phyloP scores from a whole-genome alignment of 2,329 filamentous ascomycete species.

The Calonectria montana region DNA sequence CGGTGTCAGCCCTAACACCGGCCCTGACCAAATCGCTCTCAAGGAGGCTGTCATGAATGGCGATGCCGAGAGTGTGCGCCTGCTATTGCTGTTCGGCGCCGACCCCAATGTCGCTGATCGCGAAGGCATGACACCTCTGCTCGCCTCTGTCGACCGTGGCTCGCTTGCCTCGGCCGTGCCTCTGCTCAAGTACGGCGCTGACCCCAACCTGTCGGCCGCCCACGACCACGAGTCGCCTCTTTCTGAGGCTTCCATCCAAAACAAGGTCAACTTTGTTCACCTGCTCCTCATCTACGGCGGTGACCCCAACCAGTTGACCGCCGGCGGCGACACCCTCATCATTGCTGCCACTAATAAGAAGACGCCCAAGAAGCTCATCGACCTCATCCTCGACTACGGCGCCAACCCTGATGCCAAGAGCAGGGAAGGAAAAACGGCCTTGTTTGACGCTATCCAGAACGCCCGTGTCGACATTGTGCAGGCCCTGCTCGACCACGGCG shows the following conservation, averaged over 20 bases:
- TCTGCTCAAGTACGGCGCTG: conserved; percentile 73
- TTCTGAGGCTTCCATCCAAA: conserved; percentile 59
- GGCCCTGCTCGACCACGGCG: conserved; percentile 63
- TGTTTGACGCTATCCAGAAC: conserved; percentile 71
- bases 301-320: conserved; percentile 64
- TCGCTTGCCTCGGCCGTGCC: conserved; percentile 68
- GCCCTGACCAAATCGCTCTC: conserved; percentile 59
- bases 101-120: conserved; percentile 64
- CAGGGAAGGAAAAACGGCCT: conserved; percentile 69
- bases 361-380: conserved; percentile 64
- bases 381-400: conserved; percentile 70
- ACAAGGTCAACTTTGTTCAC: conserved; percentile 67
- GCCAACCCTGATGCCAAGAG: conserved; percentile 70
- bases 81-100: conserved; percentile 68
- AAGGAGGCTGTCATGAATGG: conserved; percentile 63
- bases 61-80: conserved; percentile 64
- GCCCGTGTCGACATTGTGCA: conserved; percentile 68
- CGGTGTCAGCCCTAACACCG: conserved; percentile 64
- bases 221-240: conserved; percentile 67
- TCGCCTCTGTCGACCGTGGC: conserved; percentile 61
- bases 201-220: conserved; percentile 64
- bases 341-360: conserved; percentile 70
- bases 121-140: conserved; percentile 63
- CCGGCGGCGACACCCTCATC: conserved; percentile 70
- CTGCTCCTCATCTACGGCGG: conserved; percentile 72